Conservation (phyloP, 2,329 filamentous ascomycete species). For the Cercospora sojina region DNA sequence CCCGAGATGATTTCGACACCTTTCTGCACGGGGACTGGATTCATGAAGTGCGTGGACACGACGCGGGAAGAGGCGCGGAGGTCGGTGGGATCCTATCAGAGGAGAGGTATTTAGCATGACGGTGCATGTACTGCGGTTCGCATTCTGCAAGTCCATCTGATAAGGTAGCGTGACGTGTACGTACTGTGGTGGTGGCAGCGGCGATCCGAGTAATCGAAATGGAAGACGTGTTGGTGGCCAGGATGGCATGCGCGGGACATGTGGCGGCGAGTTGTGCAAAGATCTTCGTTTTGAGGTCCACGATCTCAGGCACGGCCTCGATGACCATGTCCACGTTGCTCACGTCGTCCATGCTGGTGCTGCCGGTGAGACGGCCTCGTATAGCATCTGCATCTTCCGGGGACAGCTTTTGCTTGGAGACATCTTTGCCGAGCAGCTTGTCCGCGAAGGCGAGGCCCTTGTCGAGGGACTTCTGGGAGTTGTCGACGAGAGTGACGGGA, state of each 20-base stretch:
- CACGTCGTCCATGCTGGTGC: slow-evolving; percentile 73
- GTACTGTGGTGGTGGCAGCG: slow-evolving; percentile 66
- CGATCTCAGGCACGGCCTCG: slow-evolving; percentile 84
- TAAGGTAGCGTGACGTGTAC: slow-evolving; percentile 7
- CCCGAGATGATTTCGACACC: slow-evolving; percentile 97
- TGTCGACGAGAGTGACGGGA: slow-evolving; percentile 83
- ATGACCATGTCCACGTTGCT: slow-evolving; percentile 92
- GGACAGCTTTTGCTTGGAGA: slow-evolving; percentile 81
- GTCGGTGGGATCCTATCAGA: slow-evolving; percentile 67
- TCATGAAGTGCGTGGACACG: slow-evolving; percentile 98
- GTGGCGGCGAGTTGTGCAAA: slow-evolving; percentile 80
- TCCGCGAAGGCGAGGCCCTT: slow-evolving; percentile 91
- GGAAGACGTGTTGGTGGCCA: slow-evolving; percentile 97
- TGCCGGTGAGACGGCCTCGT: slow-evolving; percentile 66
- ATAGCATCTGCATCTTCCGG: slow-evolving; percentile 75
- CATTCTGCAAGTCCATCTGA: slow-evolving; percentile 7
- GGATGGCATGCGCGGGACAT: slow-evolving; percentile 78
- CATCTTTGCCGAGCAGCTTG: slow-evolving; percentile 89
- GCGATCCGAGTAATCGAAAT: slow-evolving; percentile 97
- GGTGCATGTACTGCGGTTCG: background rate
- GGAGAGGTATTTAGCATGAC: slow-evolving; percentile 21
- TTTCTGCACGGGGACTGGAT: slow-evolving; percentile 94
- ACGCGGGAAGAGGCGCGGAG: slow-evolving; percentile 81
- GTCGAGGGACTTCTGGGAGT: slow-evolving; percentile 76
- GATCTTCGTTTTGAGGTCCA: slow-evolving; percentile 80